A percentile compares a stretch with the other conserved stretches of the same genome.
Conservation (phyloP, 148 eudicot species). For the Vaccinium macrocarpon region DNA sequence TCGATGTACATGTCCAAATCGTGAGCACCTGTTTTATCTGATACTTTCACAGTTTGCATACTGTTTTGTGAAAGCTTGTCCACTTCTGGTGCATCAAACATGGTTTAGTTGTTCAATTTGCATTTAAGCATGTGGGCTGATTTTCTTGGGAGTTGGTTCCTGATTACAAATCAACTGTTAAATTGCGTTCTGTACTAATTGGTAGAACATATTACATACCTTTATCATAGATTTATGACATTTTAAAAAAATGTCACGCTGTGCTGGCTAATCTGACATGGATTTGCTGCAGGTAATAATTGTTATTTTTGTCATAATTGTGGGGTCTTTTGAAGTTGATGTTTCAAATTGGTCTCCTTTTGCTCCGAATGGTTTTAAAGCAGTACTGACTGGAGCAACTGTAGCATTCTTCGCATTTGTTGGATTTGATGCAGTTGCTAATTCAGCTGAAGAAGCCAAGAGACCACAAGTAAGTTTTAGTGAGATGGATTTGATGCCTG, state of each 20-base stretch:
- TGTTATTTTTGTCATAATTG: constrained; percentile 67
- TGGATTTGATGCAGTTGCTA: constrained; percentile 99
- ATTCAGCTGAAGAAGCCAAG: constrained; percentile 97
- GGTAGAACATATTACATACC: neutral
- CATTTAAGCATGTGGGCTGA: neutral
- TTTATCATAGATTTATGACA: neutral
- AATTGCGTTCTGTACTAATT: neutral
- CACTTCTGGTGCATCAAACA: neutral
- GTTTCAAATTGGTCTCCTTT: constrained; percentile 94
- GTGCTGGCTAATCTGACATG: constrained; percentile 5
- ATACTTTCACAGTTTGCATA: neutral
- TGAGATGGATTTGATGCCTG: constrained; percentile 20
- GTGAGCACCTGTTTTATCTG: neutral
- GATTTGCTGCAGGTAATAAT: constrained; percentile 64
- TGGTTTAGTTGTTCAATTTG: neutral
- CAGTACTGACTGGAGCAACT: constrained; percentile 92
- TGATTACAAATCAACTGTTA: neutral
- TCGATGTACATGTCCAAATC: neutral
- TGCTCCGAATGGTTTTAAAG: constrained; percentile 70
- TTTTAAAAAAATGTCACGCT: neutral
- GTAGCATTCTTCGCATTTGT: constrained; percentile 96
- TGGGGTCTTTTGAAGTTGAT: constrained; percentile 85
- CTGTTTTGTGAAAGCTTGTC: neutral
- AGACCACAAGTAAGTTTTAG: constrained; percentile 66
- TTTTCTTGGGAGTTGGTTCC: neutral